These are phyloP conservation scores for Pseudoperonospora humuli DNA, from an alignment of 352 stramenopile genomes.

Conservation along the genomic window DNA sequence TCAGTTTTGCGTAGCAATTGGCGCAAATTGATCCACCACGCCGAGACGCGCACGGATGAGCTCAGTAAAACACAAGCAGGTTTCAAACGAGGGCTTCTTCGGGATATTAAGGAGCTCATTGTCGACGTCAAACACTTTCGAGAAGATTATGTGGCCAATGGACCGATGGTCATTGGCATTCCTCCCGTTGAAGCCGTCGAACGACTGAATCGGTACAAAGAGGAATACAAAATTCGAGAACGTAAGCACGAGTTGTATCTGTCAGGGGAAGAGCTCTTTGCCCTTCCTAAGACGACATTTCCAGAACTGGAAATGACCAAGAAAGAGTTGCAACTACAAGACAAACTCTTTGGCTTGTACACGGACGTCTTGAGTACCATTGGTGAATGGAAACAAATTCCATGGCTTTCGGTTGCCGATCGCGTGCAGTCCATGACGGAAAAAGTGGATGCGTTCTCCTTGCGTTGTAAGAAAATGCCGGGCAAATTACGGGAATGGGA, in stretches of 20 bases:
- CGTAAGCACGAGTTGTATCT: conserved; percentile 97
- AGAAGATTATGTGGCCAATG: conserved; percentile 94
- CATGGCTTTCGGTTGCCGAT: conserved; percentile 92
- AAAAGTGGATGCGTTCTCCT: conserved; percentile 94
- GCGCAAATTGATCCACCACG: conserved; percentile 95
- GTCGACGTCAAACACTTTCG: conserved; percentile 94
- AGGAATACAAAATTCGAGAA: conserved; percentile 96
- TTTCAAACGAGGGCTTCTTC: conserved; percentile 94
- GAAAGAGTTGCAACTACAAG: conserved; percentile 94
- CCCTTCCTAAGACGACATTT: conserved; percentile 93
- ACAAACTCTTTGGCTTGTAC: conserved; percentile 95
- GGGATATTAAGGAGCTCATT: conserved; percentile 96
- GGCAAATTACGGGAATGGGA: conserved; percentile 94
- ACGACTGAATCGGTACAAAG: conserved; percentile 95
- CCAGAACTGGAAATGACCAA: conserved; percentile 94
- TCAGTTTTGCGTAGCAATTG: conserved; percentile 95
- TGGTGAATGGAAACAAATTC: conserved; percentile 95
- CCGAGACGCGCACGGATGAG: conserved; percentile 91
- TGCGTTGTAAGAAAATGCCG: conserved; percentile 96
- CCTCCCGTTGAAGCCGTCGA: conserved; percentile 94
- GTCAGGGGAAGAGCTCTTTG: conserved; percentile 96
- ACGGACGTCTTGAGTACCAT: conserved; percentile 96
- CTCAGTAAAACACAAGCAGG: conserved; percentile 92
- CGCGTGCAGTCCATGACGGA: conserved; percentile 94
- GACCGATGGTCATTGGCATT: conserved; percentile 96